phyloP scores from a whole-genome alignment of 768 basidiomycete genomes.

The Brasilioporus rufonigricans region DNA sequence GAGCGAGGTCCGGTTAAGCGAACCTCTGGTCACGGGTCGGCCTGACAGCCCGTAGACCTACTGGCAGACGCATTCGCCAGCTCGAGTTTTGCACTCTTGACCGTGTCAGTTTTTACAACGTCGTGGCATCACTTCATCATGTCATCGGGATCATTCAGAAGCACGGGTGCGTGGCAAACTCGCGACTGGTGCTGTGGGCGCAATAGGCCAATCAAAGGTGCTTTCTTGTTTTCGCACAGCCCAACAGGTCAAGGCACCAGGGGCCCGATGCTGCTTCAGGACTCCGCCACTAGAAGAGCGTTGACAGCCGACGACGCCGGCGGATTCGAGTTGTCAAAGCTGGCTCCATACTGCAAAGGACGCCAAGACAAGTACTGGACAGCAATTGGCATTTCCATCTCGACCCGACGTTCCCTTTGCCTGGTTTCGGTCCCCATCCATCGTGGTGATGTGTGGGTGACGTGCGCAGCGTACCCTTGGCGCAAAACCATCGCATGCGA shows the following conservation, averaged over 20 bases:
- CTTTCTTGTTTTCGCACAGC: conserved; percentile 19
- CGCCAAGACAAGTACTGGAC: background rate
- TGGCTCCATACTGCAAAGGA: no score
- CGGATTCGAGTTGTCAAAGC: no score
- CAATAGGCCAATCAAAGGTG: no score
- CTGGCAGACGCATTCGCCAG: conserved; percentile 1
- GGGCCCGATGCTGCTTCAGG: no score
- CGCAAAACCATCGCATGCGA: background rate
- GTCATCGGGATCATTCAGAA: conserved; percentile 1
- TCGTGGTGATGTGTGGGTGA: background rate
- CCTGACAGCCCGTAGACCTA: background rate
- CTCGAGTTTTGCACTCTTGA: background rate
- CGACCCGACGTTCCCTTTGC: background rate
- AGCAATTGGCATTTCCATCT: background rate
- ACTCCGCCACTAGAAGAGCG: no score
- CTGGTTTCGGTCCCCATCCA: no score
- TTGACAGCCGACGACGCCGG: conserved; percentile 3
- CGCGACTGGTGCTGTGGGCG: no score
- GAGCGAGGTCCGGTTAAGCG: conserved; percentile 4
- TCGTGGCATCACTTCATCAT: background rate
- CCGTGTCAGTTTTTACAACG: background rate
- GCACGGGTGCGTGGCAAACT: conserved; percentile 9
- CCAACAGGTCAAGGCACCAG: conserved; percentile 21
- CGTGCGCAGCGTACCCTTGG: background rate
- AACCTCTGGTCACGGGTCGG: background rate